These are phyloP conservation scores for Fusarium nematophilum DNA, from an alignment of 2,329 filamentous ascomycete species.

Conservation along the genomic window DNA sequence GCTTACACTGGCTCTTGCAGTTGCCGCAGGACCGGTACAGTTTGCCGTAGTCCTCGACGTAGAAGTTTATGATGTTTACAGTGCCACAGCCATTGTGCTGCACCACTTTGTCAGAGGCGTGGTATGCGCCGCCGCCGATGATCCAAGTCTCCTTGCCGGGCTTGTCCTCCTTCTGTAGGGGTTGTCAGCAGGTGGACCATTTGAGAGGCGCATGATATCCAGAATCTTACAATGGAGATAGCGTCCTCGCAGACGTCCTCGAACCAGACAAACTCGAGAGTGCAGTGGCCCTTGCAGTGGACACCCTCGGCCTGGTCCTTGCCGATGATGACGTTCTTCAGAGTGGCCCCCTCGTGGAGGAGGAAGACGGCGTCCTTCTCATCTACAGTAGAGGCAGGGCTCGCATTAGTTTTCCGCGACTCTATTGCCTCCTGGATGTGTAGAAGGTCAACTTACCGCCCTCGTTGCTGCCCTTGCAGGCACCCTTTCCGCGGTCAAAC, in stretches of 20 bases:
- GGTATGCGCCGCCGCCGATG: slow-evolving; percentile 56
- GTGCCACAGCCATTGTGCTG: slow-evolving; percentile 57
- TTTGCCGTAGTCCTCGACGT: slow-evolving; percentile 56
- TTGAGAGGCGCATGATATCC: too few species aligned
- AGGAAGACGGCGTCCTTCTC: slow-evolving; percentile 59
- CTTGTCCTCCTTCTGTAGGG: slow-evolving; percentile 21
- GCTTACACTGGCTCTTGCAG: slow-evolving; percentile 27
- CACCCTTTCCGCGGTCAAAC: slow-evolving; percentile 52
- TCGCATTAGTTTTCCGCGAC: too few species aligned
- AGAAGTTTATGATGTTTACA: slow-evolving; percentile 43
- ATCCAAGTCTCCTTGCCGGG: slow-evolving; percentile 51
- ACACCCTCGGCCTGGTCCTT: slow-evolving; percentile 60
- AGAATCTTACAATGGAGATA: slow-evolving; percentile 45
- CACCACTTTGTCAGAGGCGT: slow-evolving; percentile 53
- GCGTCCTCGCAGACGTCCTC: slow-evolving; percentile 53
- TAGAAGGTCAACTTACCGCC: slow-evolving; percentile 31
- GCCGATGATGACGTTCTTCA: slow-evolving; percentile 65
- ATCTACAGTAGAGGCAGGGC: too few species aligned
- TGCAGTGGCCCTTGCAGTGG: slow-evolving; percentile 61
- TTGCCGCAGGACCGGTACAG: slow-evolving; percentile 60
- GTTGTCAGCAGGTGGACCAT: slow-evolving; percentile 42
- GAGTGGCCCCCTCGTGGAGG: slow-evolving; percentile 59
- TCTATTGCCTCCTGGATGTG: not conserved
- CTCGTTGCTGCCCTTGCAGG: slow-evolving; percentile 42
- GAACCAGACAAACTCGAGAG: slow-evolving; percentile 52